A percentile compares a stretch with the other conserved stretches of the same genome.
Conservation (phyloP, 176 grass and related monocot species). For the Pharus latifolius region DNA sequence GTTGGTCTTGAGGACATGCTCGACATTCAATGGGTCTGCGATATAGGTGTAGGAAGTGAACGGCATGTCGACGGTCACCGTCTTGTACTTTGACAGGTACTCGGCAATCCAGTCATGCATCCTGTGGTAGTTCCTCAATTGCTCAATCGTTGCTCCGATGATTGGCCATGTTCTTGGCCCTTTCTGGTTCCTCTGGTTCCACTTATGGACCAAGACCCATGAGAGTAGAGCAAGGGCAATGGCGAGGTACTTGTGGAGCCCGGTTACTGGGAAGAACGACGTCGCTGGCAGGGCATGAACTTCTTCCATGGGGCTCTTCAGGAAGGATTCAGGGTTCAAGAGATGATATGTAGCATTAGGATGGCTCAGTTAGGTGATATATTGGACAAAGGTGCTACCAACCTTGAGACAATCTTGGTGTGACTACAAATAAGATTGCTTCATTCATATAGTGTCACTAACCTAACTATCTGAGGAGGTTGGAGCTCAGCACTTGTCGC, state of each 20-base stretch:
- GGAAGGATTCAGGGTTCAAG: constrained; percentile 16
- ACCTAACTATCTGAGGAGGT: constrained; percentile 37
- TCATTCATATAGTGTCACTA: constrained; percentile 60
- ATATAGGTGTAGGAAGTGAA: constrained; percentile 94
- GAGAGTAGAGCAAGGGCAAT: constrained; percentile 39
- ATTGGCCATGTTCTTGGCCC: constrained; percentile 74
- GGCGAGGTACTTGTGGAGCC: constrained; percentile 35
- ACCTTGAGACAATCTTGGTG: constrained; percentile 50
- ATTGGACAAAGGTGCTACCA: constrained; percentile 22
- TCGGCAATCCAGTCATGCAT: constrained; percentile 90
- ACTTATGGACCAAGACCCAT: constrained; percentile 60
- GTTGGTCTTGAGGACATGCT: constrained; percentile 90
- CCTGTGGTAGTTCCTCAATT: constrained; percentile 76
- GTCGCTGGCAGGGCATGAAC: constrained; percentile 6
- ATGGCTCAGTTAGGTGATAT: constrained; percentile 34
- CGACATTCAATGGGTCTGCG: constrained; percentile 72
- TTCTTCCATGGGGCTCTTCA: constrained; percentile 46
- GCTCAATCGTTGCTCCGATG: constrained; percentile 66
- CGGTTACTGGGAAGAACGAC: constrained; percentile 13
- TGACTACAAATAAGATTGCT: constrained; percentile 54
- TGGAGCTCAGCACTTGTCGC: constrained; percentile 15
- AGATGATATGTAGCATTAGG: constrained; percentile 13
- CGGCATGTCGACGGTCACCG: constrained; percentile 75
- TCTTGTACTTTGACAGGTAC: constrained; percentile 47
- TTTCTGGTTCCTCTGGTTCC: constrained; percentile 62